Evolutionary conservation across 179 eudicot species (phyloP).

Genomic region (Corrigiola litoralis): DNA sequence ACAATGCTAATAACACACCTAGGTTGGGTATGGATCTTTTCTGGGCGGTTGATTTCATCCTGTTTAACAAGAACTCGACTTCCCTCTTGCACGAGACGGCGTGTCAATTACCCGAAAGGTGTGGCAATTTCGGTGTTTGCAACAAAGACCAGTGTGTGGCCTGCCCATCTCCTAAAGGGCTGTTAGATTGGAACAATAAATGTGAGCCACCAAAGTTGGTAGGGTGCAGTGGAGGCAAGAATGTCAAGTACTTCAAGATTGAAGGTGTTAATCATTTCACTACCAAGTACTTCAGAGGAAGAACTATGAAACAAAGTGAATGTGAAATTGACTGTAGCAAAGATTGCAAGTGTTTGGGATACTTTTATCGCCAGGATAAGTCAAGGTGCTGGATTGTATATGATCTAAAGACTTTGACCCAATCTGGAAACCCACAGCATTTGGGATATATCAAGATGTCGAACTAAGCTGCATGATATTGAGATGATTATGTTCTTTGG

Average conservation of each 20-base stretch:
- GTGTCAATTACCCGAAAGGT: conserved; percentile 35
- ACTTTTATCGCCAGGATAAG: conserved; percentile 31
- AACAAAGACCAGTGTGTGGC: conserved; percentile 42
- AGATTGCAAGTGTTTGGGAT: conserved; percentile 49
- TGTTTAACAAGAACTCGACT: no score
- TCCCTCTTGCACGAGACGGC: no score
- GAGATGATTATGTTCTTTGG: no score
- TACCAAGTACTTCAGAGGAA: conserved; percentile 34
- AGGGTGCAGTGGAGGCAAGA: conserved; percentile 6
- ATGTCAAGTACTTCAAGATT: conserved; percentile 25
- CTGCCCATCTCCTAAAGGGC: conserved; percentile 41
- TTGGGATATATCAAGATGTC: conserved; percentile 33
- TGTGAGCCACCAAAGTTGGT: conserved; percentile 26
- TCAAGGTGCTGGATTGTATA: conserved; percentile 42
- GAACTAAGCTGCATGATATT: no score
- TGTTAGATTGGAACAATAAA: conserved; percentile 38
- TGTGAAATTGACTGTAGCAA: conserved; percentile 31
- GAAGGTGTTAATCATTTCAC: conserved; percentile 39
- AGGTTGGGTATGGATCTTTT: no score
- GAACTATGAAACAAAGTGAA: conserved; percentile 19
- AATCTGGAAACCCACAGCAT: conserved; percentile 20
- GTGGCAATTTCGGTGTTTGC: conserved; percentile 45
- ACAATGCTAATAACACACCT: not conserved
- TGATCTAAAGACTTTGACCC: conserved; percentile 36
- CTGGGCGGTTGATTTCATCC: no score